phyloP scores from a whole-genome alignment of 768 basidiomycete genomes.

The Serendipita sp. region DNA sequence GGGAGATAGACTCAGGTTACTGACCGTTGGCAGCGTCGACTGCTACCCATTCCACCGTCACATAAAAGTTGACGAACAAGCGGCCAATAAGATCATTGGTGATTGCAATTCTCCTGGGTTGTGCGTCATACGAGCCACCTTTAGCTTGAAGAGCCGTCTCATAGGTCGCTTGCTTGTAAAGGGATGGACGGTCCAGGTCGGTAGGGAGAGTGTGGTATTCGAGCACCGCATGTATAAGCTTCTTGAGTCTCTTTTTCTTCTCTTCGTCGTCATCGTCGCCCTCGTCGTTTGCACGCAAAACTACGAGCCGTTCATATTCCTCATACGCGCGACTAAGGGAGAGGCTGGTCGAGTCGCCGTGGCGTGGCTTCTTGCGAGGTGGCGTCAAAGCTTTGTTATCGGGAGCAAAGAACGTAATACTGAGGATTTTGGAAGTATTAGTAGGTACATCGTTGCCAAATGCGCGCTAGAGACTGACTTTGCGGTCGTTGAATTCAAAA shows the following conservation, averaged over 20 bases:
- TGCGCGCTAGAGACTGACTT: not conserved
- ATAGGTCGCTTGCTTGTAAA: constrained; percentile 40
- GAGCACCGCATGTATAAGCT: constrained; percentile 37
- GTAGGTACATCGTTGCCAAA: not conserved
- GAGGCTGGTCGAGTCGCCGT: constrained; percentile 12
- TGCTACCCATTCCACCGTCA: constrained; percentile 28
- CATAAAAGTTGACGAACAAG: constrained; percentile 34
- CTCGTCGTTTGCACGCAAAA: constrained; percentile 25
- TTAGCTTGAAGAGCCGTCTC: constrained; percentile 30
- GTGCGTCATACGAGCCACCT: constrained; percentile 28
- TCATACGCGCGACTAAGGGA: constrained; percentile 20
- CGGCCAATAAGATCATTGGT: constrained; percentile 13
- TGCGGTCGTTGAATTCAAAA: not conserved
- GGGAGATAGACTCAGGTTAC: constrained; percentile 4
- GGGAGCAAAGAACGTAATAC: constrained; percentile 41
- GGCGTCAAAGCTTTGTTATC: constrained; percentile 30
- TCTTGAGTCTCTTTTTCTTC: constrained; percentile 39
- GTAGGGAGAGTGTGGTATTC: constrained; percentile 41
- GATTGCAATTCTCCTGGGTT: constrained; percentile 32
- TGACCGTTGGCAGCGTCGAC: constrained; percentile 37
- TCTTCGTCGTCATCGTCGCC: constrained; percentile 22
- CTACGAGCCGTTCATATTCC: constrained; percentile 7
- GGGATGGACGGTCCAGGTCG: constrained; percentile 22
- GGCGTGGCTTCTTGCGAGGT: constrained; percentile 13
- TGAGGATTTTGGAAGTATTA: constrained; percentile 13